Evolutionary conservation across 2,329 filamentous ascomycete genomes (phyloP).

Genomic region (Alternaria sp.): DNA sequence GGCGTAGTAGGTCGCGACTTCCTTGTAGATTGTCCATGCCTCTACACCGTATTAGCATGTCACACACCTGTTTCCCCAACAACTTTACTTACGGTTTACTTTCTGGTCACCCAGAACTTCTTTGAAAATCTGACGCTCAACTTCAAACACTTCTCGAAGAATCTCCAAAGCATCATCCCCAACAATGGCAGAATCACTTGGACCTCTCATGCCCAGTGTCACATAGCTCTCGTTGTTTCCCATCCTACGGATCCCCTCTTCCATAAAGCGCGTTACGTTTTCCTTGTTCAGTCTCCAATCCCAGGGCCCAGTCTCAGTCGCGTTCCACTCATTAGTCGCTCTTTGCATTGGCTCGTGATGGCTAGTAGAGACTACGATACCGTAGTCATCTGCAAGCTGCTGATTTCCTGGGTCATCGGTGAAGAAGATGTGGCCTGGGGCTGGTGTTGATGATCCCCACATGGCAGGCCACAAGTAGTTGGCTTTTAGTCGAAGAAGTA

Average conservation of each 20-base stretch:
- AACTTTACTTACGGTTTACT: slow-evolving; percentile 17
- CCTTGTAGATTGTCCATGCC: slow-evolving; percentile 35
- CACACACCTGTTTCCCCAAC: slow-evolving; percentile 30
- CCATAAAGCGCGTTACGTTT: slow-evolving; percentile 37
- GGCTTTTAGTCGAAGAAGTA: slow-evolving; percentile 71
- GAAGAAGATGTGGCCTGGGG: slow-evolving; percentile 67
- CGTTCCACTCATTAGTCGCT: slow-evolving; percentile 53
- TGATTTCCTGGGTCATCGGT: slow-evolving; percentile 73
- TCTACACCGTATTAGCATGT: slow-evolving; percentile 63
- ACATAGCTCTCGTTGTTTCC: slow-evolving; percentile 70
- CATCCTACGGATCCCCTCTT: slow-evolving; percentile 48
- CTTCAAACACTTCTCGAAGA: slow-evolving; percentile 24
- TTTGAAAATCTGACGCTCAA: slow-evolving; percentile 20
- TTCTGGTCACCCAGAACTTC: slow-evolving; percentile 19
- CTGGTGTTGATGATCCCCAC: slow-evolving; percentile 55
- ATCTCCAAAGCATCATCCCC: slow-evolving; percentile 28
- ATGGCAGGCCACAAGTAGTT: slow-evolving; percentile 78
- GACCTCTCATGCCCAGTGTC: slow-evolving; percentile 72
- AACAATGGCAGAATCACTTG: slow-evolving; percentile 64
- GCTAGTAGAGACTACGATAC: slow-evolving; percentile 73
- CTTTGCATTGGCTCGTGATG: slow-evolving; percentile 75
- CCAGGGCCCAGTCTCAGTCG: slow-evolving; percentile 31
- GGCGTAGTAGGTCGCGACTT: slow-evolving; percentile 72
- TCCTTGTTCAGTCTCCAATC: slow-evolving; percentile 39
- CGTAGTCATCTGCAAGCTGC: slow-evolving; percentile 72